A percentile compares a stretch with the other conserved stretches of the same genome.
These are phyloP conservation scores for Torrubiella hemipterigena DNA, from an alignment of 2,329 filamentous ascomycete species.

Conservation along the genomic window DNA sequence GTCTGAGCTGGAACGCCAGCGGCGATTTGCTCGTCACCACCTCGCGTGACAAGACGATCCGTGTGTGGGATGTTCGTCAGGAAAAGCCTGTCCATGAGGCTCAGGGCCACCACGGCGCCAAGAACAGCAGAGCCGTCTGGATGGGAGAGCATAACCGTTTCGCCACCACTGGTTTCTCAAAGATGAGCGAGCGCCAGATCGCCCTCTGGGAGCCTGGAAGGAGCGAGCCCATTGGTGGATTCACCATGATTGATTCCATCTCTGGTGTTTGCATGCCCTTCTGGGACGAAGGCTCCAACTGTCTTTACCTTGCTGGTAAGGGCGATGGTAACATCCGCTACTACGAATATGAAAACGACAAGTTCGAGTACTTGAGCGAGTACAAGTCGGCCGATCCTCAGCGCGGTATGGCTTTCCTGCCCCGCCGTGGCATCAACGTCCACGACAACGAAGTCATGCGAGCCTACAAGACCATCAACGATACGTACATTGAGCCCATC, in stretches of 20 bases:
- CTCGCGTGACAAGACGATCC: slow-evolving; percentile 94
- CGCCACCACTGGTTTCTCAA: slow-evolving; percentile 92
- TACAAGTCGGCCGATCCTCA: slow-evolving; percentile 96
- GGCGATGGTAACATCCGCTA: slow-evolving; percentile 98
- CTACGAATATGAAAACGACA: slow-evolving; percentile 97
- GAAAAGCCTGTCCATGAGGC: slow-evolving; percentile 78
- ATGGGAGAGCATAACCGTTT: slow-evolving; percentile 94
- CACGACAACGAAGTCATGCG: slow-evolving; percentile 96
- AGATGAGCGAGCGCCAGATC: slow-evolving; percentile 95
- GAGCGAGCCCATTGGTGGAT: slow-evolving; percentile 78
- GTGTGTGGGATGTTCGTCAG: slow-evolving; percentile 94
- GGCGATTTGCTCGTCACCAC: slow-evolving; percentile 83
- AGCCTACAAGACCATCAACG: slow-evolving; percentile 94
- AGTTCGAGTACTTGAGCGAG: slow-evolving; percentile 93
- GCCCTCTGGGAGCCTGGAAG: slow-evolving; percentile 89
- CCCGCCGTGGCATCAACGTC: slow-evolving; percentile 88
- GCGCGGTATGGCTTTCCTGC: slow-evolving; percentile 85
- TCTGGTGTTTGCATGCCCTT: slow-evolving; percentile 99
- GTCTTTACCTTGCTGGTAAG: slow-evolving; percentile 92
- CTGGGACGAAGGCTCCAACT: slow-evolving; percentile 96
- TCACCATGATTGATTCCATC: slow-evolving; percentile 84
- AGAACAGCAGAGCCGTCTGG: slow-evolving; percentile 96
- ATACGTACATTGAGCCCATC: slow-evolving; percentile 87
- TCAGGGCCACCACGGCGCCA: slow-evolving; percentile 78
- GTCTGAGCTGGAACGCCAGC: slow-evolving; percentile 87